Evolutionary conservation across 1,139 yeast species (phyloP).

Genomic region (Groenewaldozyma auringiensis): DNA sequence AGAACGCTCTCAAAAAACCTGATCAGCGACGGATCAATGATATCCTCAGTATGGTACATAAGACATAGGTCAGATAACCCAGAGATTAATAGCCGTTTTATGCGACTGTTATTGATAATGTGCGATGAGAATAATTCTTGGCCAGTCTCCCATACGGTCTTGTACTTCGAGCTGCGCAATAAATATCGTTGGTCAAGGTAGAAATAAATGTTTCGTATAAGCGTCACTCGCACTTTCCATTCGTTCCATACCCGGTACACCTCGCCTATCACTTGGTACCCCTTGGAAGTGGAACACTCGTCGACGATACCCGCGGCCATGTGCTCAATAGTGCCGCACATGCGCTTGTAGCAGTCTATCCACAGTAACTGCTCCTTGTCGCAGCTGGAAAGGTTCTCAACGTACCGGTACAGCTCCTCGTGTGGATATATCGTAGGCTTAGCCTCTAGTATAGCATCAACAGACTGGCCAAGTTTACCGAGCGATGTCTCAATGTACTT

Average conservation of each 20-base stretch:
- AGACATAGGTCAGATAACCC: not conserved
- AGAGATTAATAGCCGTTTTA: not conserved
- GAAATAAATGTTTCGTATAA: conserved; percentile 27
- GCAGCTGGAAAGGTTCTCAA: conserved; percentile 33
- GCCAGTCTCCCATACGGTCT: conserved; percentile 23
- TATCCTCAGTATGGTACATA: not conserved
- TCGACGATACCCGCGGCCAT: conserved; percentile 4
- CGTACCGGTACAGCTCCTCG: conserved; percentile 32
- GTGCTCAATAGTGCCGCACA: conserved; percentile 10
- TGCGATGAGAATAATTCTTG: conserved; percentile 6
- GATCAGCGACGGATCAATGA: not conserved
- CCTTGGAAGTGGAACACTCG: not conserved
- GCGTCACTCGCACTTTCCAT: conserved; percentile 24
- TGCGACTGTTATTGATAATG: too few species aligned
- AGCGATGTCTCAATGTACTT: not conserved
- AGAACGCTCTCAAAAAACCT: not conserved
- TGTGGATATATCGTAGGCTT: conserved; percentile 14
- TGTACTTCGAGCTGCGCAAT: conserved; percentile 23
- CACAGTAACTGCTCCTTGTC: conserved; percentile 26
- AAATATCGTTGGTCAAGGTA: conserved; percentile 35
- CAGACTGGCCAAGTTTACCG: not conserved
- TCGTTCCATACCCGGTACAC: conserved; percentile 20
- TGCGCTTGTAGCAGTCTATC: conserved; percentile 11
- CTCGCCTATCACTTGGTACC: conserved; percentile 4
- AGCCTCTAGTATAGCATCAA: not conserved